Conservation (phyloP, 2,329 filamentous ascomycete genomes). For the Dendryphion nanum region DNA sequence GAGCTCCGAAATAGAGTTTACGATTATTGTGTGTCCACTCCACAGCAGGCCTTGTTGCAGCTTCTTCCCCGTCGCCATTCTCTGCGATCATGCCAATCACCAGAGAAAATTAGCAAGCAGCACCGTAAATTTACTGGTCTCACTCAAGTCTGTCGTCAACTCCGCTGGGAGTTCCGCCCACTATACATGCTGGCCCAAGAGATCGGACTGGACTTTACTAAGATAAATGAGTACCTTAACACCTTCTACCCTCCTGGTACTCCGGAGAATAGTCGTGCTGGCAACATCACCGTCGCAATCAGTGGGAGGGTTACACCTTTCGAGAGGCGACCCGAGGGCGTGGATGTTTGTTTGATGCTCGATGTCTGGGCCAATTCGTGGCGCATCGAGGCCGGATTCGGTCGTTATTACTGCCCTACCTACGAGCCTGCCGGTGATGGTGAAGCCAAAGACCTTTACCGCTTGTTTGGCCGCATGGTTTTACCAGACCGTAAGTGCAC, state of each 20-base stretch:
- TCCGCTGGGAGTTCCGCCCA: conserved; percentile 25
- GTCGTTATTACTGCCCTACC: conserved; percentile 17
- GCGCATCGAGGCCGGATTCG: conserved; percentile 29
- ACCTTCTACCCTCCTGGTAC: conserved; percentile 17
- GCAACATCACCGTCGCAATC: conserved; percentile 29
- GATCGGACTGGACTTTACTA: conserved; percentile 25
- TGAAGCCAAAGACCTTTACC: conserved; percentile 32
- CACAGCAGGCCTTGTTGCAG: conserved; percentile 21
- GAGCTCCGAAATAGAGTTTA: conserved; percentile 32
- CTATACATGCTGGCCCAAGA: conserved; percentile 23
- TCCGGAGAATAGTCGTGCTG: neutral
- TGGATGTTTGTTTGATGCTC: conserved; percentile 23
- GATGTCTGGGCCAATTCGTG: conserved; percentile 28
- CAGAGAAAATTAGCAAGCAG: conserved; percentile 3
- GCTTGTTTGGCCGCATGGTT: conserved; percentile 28
- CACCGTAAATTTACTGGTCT: conserved; percentile 23
- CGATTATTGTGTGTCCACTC: conserved; percentile 6
- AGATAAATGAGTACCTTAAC: conserved; percentile 16
- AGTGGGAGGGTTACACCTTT: conserved; percentile 9
- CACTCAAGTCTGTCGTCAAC: conserved; percentile 23
- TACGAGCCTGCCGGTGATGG: conserved; percentile 22
- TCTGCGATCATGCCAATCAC: conserved; percentile 22
- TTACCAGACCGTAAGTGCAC: conserved; percentile 17
- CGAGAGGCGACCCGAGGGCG: conserved; percentile 12
- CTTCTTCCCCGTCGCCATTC: conserved; percentile 23